Base-by-base conservation (phyloP, 257 asterid genomes). In the Penstemon davidsonii region DNA sequence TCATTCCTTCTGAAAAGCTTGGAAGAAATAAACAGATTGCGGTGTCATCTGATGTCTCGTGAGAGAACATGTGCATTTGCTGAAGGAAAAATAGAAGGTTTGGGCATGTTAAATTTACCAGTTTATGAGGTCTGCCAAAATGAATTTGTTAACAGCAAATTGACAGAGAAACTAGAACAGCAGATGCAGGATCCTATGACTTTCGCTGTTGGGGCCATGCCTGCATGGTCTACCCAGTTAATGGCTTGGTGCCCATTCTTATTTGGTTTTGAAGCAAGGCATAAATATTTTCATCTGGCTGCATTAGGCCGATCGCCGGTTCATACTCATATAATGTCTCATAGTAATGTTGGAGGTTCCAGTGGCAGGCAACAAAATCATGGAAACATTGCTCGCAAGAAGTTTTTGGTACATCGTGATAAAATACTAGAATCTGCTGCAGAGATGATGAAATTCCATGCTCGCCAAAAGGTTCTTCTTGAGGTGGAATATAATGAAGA, bases 401-500 rank as follows among this genome's bases (percentile, higher is more conserved):
- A 89, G 85, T 66, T 88, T 67, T 67, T 86, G 76, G 99, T 94
- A 70, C 81, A 87, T 69, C 87, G 99, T 49, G 73, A 84, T 71
- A 85, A 75, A 69, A 82, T 91, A 65, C 78, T 94, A 41, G 96
- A 88, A 61, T 94, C 98, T 51, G 97, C 96, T 56, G 69, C 67
- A 7, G 77, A 72, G 67, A 94, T 94, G 96, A 94, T 91, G 96
- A 86, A 87, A 57, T 76, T 74, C 63, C 76, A 86, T 76, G 80
- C 86, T 60, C 69, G 70, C 60, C 86, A 87, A 38, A 87, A 80
- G 75, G 96, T 77, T 71, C 73, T 68, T 62, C 68, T 87, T 76
- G 99, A 94, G 81, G 99, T 94, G 82, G 96, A 91, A 72, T 94
- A 88, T 73, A 76, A 60, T 61, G 96, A 94, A 58, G 99, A 94